Evolutionary conservation across 441 rosid genomes (phyloP).

Genomic region (Arabidopsis hybrid): DNA sequence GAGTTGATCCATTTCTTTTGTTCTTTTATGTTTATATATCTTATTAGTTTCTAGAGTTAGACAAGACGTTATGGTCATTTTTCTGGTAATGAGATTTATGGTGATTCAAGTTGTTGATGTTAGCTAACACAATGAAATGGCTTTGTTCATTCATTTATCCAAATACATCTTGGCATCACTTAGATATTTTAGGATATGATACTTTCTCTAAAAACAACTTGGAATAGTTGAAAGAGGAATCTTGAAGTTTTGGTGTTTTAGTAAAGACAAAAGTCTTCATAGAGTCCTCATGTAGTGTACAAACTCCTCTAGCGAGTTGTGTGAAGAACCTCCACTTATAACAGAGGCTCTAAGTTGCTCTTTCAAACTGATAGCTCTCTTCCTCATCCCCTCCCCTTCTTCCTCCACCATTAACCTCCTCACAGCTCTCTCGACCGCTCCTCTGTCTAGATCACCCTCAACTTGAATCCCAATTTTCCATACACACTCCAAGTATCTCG

Average conservation of each 20-base stretch:
- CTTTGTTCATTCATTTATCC: background rate
- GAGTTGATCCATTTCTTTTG: background rate
- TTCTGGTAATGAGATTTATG: background rate
- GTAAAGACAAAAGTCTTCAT: background rate
- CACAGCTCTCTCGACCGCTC: slow-evolving; percentile 39
- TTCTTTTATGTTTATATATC: background rate
- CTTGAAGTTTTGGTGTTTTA: too few relatives aligned
- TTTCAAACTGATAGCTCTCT: slow-evolving; percentile 40
- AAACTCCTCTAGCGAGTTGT: slow-evolving; percentile 31
- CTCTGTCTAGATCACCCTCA: slow-evolving; percentile 41
- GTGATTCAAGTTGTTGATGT: background rate
- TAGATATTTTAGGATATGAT: background rate
- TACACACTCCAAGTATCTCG: slow-evolving; percentile 45
- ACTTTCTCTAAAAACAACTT: background rate
- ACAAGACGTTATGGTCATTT: background rate
- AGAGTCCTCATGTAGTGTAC: slow-evolving; percentile 30
- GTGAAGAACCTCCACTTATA: slow-evolving; percentile 43
- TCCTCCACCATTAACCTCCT: slow-evolving; percentile 47
- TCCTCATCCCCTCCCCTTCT: slow-evolving; percentile 49
- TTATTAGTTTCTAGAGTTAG: background rate
- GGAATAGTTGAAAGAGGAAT: too few relatives aligned
- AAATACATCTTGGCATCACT: background rate
- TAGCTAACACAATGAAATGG: background rate
- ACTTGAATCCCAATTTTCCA: slow-evolving; percentile 51
- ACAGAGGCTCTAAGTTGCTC: slow-evolving; percentile 26